These are phyloP conservation scores for Eucalyptus shirleyi DNA, from an alignment of 345 rosid species.

Conservation along the genomic window DNA sequence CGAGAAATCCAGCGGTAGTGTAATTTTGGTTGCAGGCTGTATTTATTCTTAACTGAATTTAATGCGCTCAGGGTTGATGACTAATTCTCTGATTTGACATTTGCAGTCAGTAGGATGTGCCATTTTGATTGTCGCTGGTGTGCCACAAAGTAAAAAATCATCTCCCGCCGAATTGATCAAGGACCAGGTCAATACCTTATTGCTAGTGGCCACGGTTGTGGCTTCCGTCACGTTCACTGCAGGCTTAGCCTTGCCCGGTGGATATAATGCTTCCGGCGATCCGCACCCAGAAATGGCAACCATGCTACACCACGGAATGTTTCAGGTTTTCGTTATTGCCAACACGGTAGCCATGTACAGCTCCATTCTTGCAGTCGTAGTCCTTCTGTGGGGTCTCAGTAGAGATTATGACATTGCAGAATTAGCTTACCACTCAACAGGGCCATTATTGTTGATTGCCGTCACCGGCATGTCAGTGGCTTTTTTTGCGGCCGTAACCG, in stretches of 20 bases:
- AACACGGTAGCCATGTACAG: fast-evolving
- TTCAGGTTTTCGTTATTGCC: fast-evolving
- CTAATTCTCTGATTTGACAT: too few relatives aligned
- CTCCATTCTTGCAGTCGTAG: neutral
- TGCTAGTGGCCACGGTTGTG: neutral
- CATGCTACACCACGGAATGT: fast-evolving
- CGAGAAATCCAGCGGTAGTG: neutral
- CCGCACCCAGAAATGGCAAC: fast-evolving
- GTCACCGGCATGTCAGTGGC: neutral
- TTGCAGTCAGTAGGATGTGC: too few relatives aligned
- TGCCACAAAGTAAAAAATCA: fast-evolving
- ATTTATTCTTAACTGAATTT: too few relatives aligned
- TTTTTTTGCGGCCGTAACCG: fast-evolving
- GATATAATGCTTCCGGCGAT: fast-evolving
- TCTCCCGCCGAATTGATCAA: fast-evolving
- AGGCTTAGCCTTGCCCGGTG: neutral
- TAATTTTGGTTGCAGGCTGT: neutral
- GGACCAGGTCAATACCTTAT: neutral
- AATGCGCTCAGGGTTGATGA: fast-evolving
- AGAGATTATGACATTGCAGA: fast-evolving
- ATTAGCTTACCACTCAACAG: neutral
- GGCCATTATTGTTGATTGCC: neutral
- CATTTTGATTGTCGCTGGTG: too few relatives aligned
- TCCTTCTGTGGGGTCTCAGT: neutral
- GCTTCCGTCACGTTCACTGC: neutral